Base-by-base conservation (phyloP, 495 filamentous ascomycete genomes). In the Stereocaulon alpinum region DNA sequence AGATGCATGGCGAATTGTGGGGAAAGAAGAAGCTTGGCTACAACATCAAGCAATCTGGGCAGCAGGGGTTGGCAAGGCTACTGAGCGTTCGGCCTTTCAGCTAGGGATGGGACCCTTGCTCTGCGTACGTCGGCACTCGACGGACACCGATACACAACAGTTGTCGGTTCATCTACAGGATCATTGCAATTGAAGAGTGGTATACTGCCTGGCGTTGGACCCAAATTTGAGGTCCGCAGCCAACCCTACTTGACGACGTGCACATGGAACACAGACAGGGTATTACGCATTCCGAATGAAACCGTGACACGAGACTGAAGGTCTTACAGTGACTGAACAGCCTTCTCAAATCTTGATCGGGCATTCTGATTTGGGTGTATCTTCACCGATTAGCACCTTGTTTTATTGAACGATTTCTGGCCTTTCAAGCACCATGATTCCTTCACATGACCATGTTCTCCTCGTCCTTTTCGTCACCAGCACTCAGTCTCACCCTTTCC, bases 401-500 rank as follows among this genome's bases (percentile, higher is more conserved):
- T n/a, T 27, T 17, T 29, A 52, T 52, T 9, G 15, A 30, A 7
- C 27, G 2, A 37, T 18, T 18, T n/a, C 17, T 18, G 4, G 11
- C 49, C 18, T n/a, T 30, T 15, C n/a, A 37, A 37, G n/a, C 6
- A 29, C 15, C 3, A 4, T 18, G 4, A 22, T 5, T 41, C 51
- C 27, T 12, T n/a, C 30, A 11, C n/a, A 37, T 32, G 24, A 24
- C 24, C 24, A 24, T 24, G 3, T 24, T 24, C 3, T 18, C 15
- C 30, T 52, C 29, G 3, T 29, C 27, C 30, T 52, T 10, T 27
- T 34, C 17, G 14, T 40, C 30, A 12, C 34, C 1, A 37, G 9
- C 34, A 37, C 3, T 43, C 56, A 60, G 40, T 40, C 51, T 34
- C 41, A 34, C 40, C 43, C 52, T 63, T 34, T 50, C 17, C 37